A percentile compares a stretch with the other conserved stretches of the same genome.
Conservation (phyloP, 1,139 yeast species). For the Saccharomyces hybrid region DNA sequence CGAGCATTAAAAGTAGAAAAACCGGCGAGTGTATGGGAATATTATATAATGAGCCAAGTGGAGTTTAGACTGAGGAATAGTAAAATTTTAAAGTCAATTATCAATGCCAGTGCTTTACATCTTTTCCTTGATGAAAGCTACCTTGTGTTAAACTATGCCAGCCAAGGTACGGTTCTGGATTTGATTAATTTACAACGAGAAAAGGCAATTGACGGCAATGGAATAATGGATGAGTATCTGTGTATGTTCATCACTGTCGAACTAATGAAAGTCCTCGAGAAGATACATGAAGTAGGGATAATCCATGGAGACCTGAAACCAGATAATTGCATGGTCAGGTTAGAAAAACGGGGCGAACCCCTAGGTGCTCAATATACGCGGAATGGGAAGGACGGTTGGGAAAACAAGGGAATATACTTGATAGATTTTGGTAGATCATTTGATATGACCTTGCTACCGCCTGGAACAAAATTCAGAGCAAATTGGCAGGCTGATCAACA, state of each 20-base stretch:
- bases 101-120: conserved; percentile 48
- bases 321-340: conserved; percentile 75
- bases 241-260: conserved; percentile 60
- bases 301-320: conserved; percentile 85
- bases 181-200: conserved; percentile 46
- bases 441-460: conserved; percentile 54
- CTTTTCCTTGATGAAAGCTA: conserved; percentile 68
- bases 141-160: conserved; percentile 57
- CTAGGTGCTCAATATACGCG: conserved; percentile 29
- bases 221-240: conserved; percentile 49
- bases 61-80: conserved; percentile 33
- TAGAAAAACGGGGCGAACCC: conserved; percentile 30
- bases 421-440: conserved; percentile 84
- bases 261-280: conserved; percentile 51
- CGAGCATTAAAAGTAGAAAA: conserved; percentile 69
- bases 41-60: conserved; percentile 56
- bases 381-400: conserved; percentile 44
- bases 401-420: conserved; percentile 49
- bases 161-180: conserved; percentile 72
- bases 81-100: conserved; percentile 37
- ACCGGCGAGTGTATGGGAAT: conserved; percentile 77
- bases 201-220: conserved; percentile 15
- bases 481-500: conserved; percentile 62
- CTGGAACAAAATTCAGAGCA: conserved; percentile 47
- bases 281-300: conserved; percentile 56